These are phyloP conservation scores for Platanthera guangdongensis DNA, from an alignment of 106 monocot genomes.

Conservation along the genomic window DNA sequence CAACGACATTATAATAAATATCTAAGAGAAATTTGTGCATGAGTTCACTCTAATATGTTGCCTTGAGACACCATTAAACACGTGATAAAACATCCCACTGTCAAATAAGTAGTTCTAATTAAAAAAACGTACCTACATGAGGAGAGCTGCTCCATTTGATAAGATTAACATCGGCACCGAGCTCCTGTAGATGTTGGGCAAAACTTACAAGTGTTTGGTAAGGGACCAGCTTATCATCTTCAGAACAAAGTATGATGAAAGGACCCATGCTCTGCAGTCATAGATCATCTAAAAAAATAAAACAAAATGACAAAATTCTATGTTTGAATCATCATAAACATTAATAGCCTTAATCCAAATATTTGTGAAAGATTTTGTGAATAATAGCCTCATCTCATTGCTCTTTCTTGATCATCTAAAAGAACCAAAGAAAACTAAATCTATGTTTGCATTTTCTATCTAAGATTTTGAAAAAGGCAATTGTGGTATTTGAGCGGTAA, in stretches of 20 bases:
- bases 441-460: no score
- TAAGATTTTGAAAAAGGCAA: no score
- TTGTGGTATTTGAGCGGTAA: no score
- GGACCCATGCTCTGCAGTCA: constrained; percentile 62
- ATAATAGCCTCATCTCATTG: no score
- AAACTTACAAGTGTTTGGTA: constrained; percentile 49
- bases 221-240: constrained; percentile 81
- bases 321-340: background rate
- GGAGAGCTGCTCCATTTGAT: constrained; percentile 68
- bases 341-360: no score
- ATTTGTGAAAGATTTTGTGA: no score
- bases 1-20: background rate
- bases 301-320: constrained; percentile 2
- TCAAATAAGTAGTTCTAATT: background rate
- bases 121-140: constrained; percentile 55
- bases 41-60: background rate
- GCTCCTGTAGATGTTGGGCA: constrained; percentile 57
- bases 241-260: constrained; percentile 74
- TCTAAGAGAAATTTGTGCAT: background rate
- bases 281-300: background rate
- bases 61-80: background rate
- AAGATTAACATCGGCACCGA: constrained; percentile 75
- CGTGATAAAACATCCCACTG: background rate
- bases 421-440: no score
- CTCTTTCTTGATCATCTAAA: no score